Conservation (phyloP, 2,329 filamentous ascomycete genomes). For the Diaporthe sp. region DNA sequence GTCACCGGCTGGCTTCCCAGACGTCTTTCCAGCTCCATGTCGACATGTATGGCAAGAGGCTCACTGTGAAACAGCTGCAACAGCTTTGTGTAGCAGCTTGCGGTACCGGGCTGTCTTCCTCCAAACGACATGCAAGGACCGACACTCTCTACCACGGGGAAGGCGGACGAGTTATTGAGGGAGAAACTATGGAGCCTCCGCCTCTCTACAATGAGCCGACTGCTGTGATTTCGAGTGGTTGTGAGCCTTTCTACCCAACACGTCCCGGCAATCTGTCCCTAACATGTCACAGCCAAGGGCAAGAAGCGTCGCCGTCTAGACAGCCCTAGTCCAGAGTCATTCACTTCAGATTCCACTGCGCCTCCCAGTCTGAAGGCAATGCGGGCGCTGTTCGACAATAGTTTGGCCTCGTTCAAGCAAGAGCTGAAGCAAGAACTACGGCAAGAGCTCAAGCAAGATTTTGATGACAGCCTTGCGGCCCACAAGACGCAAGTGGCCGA, state of each 20-base stretch:
- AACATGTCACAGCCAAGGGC: background rate
- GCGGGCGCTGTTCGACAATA: slow-evolving; percentile 13
- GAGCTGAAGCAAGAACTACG: background rate
- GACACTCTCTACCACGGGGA: slow-evolving; percentile 16
- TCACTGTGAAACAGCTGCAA: background rate
- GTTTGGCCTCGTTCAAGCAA: slow-evolving; percentile 1
- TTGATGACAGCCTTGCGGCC: slow-evolving; percentile 6
- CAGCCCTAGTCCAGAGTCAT: background rate
- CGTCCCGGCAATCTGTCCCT: background rate
- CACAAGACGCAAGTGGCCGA: too few species aligned
- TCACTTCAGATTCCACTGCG: background rate
- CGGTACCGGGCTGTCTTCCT: background rate
- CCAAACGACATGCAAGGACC: slow-evolving; percentile 8
- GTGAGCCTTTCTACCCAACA: background rate
- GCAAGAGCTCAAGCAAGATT: background rate
- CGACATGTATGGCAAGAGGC: background rate
- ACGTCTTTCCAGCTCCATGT: slow-evolving; percentile 12
- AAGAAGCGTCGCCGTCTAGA: slow-evolving; percentile 18
- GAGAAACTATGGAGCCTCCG: slow-evolving; percentile 8
- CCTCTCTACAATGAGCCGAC: slow-evolving; percentile 15
- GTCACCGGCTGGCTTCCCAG: slow-evolving; percentile 1
- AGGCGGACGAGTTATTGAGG: slow-evolving; percentile 17
- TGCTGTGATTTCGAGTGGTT: background rate
- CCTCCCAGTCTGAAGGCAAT: slow-evolving; percentile 5
- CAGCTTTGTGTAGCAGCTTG: slow-evolving; percentile 14